A percentile compares a stretch with the other conserved stretches of the same genome.
Conservation (phyloP, 139 green algal species). For the Chlorella vulgaris region DNA sequence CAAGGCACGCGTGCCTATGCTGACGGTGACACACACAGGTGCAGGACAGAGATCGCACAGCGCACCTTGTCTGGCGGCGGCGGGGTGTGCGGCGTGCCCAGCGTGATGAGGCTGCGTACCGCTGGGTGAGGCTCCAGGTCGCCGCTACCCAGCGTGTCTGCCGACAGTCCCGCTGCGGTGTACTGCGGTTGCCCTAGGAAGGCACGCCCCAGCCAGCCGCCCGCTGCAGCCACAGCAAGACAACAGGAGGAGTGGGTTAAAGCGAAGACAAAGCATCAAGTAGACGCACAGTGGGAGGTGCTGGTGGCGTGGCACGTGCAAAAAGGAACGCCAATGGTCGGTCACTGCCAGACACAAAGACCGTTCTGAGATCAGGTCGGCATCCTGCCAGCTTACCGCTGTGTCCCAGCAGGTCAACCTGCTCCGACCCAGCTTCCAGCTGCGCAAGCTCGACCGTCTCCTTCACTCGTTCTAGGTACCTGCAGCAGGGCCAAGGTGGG, state of each 20-base stretch:
- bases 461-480: constrained; percentile 66
- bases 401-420: constrained; percentile 24
- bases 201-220: constrained; percentile 72
- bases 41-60: background rate
- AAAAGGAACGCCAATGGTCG: background rate
- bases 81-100: constrained; percentile 68
- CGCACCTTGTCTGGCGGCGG: constrained; percentile 48
- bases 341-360: background rate
- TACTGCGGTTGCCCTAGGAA: constrained; percentile 55
- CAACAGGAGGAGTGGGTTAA: background rate
- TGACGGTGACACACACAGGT: no score
- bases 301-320: background rate
- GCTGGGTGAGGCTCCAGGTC: constrained; percentile 23
- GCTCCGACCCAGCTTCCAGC: constrained; percentile 21
- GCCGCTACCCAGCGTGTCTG: constrained; percentile 27
- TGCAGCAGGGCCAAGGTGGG: background rate
- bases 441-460: constrained; percentile 56
- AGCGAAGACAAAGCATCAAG: background rate
- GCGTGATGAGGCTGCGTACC: constrained; percentile 61
- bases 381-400: background rate
- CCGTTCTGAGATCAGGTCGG: background rate
- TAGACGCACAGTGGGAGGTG: background rate
- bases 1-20: no score
- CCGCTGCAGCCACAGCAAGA: constrained; percentile 31
- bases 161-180: background rate